Conservation (phyloP, 176 grass and related monocot genomes). For the Phragmites australis region DNA sequence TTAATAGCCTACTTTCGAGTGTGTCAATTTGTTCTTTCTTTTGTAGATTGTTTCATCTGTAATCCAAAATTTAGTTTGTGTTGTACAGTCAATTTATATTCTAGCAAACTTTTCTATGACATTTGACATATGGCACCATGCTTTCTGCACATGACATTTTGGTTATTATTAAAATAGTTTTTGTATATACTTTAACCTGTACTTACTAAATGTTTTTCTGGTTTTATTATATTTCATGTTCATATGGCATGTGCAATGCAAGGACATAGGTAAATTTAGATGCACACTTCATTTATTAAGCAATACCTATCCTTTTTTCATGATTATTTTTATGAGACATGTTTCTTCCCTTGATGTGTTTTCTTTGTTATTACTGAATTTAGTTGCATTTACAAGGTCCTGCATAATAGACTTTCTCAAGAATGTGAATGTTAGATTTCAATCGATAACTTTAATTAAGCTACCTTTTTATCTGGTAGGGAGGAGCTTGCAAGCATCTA, state of each 20-base stretch:
- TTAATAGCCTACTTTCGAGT: no score
- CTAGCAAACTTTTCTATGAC: neutral
- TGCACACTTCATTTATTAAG: conserved; percentile 11
- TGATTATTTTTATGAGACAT: conserved; percentile 8
- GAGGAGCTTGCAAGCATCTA: conserved; percentile 87
- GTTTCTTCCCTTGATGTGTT: conserved; percentile 5
- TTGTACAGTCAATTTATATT: neutral
- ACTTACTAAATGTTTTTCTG: conserved; percentile 15
- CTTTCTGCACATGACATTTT: no score
- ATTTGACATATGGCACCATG: conserved; percentile 28
- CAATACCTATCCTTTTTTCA: neutral
- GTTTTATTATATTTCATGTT: conserved; percentile 73
- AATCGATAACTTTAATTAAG: conserved; percentile 15
- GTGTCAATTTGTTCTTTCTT: no score
- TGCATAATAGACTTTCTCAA: neutral
- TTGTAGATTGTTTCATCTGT: no score
- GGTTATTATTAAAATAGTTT: neutral
- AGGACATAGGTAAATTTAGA: conserved; percentile 69
- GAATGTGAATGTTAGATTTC: conserved; percentile 4
- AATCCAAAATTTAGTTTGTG: neutral
- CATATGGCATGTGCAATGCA: conserved; percentile 98
- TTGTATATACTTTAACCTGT: neutral
- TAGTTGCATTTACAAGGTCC: neutral
- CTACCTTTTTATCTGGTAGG: conserved; percentile 43
- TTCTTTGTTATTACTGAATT: neutral